Evolutionary conservation across 768 basidiomycete genomes (phyloP).

Genomic region (Amyloporia xantha): DNA sequence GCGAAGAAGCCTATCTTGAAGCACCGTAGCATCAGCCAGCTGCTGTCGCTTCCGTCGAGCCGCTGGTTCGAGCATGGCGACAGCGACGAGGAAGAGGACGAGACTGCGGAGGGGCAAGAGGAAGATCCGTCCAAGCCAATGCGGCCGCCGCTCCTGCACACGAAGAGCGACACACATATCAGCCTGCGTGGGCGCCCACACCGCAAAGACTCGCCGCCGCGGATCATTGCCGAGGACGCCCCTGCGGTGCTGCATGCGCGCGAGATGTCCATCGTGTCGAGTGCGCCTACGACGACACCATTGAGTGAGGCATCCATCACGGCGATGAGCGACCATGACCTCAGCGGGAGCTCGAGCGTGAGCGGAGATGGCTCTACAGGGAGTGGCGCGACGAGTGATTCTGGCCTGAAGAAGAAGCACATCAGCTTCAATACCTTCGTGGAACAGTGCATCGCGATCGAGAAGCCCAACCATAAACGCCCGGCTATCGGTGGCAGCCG

Average conservation of each 20-base stretch:
- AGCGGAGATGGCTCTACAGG: conserved; percentile 22
- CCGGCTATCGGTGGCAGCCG: conserved; percentile 13
- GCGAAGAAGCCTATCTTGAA: conserved; percentile 89
- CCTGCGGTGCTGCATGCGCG: no score
- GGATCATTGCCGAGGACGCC: conserved; percentile 34
- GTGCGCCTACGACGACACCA: conserved; percentile 10
- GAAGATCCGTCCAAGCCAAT: conserved; percentile 10
- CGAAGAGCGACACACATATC: conserved; percentile 87
- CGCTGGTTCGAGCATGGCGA: conserved; percentile 17
- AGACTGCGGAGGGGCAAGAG: neutral
- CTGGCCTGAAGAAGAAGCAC: conserved; percentile 63
- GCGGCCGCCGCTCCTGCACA: conserved; percentile 67
- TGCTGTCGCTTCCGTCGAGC: conserved; percentile 42
- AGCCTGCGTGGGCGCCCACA: conserved; percentile 32
- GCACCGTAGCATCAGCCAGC: conserved; percentile 86
- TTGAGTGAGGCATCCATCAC: conserved; percentile 26
- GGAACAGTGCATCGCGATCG: conserved; percentile 90
- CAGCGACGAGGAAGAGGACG: conserved; percentile 9
- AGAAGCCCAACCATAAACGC: conserved; percentile 49
- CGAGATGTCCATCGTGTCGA: neutral
- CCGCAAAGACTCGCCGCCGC: conserved; percentile 70
- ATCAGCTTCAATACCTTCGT: conserved; percentile 98
- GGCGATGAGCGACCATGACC: conserved; percentile 27
- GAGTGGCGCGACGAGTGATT: conserved; percentile 12
- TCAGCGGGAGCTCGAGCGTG: conserved; percentile 20